Evolutionary conservation across 306 rosid species (phyloP), one percentile per base, ranked within the genome.

Genomic region (Castanea mollissima): DNA sequence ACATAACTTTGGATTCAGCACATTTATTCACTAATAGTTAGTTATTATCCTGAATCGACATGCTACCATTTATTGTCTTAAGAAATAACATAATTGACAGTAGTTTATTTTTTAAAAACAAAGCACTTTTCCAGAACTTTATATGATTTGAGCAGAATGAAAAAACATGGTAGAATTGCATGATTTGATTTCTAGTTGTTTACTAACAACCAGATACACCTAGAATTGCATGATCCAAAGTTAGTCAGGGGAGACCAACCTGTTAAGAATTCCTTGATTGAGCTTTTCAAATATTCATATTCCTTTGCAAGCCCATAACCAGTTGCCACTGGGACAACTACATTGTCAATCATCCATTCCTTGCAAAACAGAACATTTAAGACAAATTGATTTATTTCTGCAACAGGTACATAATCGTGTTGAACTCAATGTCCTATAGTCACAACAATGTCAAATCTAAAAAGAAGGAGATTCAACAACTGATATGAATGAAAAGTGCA

Each of bases 301-400:
- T 91, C 97, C 78, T 90, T 92, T 3, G 88, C 87, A 64, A 93
- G 93, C 79, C 93, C 98, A 85, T 90, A 90, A 41, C 79, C 86
- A 84, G 98, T 79, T 62, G 98, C 97, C 81, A 86, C 91, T 3
- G 97, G 97, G 67, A 91, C 93, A 55, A 96, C 96, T 54, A 91
- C 74, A 83, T 87, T 93, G 88, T 93, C 92, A 78, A 93, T 86
- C 92, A 90, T 87, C 93, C 93, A 88, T 81, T 89, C 99, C 99
- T 93, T 79, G 80, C 63, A 79, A 55, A 81, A 69, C 69, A 34
- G 41, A 77, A 67, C 25, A 79, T 55, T 20, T n/a, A 14, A 41
- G 64, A 84, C 19, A 4, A 62, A 78, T 63, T 49, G 69, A 74
- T 75, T 57, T 59, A 49, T 5, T 63, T 58, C 25, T 18, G 52